Conservation (phyloP, 2,329 filamentous ascomycete species). For the Akanthomyces uredinophilus region DNA sequence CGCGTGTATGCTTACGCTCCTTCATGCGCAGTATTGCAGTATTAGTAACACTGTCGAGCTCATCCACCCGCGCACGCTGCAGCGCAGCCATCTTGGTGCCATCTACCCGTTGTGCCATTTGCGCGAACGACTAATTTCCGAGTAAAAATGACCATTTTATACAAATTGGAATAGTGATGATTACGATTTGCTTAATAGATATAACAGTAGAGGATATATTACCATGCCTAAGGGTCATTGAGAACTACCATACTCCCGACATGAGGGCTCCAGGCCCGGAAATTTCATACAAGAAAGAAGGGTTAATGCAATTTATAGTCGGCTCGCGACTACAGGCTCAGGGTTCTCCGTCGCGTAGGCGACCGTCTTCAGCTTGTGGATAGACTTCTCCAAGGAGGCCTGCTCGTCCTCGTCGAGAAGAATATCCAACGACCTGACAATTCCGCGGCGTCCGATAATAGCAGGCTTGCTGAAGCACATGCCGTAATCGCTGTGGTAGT, state of each 20-base stretch:
- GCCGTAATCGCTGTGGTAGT: conserved; percentile 41
- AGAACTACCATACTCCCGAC: conserved; percentile 8
- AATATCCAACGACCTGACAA: conserved; percentile 21
- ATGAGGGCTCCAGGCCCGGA: conserved; percentile 3
- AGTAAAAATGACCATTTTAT: background rate
- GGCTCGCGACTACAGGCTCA: conserved; percentile 7
- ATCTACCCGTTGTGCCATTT: no score
- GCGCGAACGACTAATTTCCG: no score
- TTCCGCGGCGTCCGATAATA: conserved; percentile 41
- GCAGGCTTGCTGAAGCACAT: conserved; percentile 47
- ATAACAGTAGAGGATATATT: conserved; percentile 14
- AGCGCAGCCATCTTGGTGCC: no score
- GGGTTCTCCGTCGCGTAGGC: conserved; percentile 13
- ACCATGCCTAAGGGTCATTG: conserved; percentile 9
- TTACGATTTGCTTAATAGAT: background rate
- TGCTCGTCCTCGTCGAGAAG: conserved; percentile 13
- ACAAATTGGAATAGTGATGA: background rate
- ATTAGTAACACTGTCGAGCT: background rate
- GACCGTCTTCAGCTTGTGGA: conserved; percentile 13
- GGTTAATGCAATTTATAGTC: conserved; percentile 7
- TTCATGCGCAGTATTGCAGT: background rate
- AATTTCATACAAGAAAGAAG: conserved; percentile 4
- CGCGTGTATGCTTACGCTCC: background rate
- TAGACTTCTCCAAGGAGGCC: conserved; percentile 13
- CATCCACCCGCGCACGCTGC: background rate